Conservation (phyloP, 1,284 basidiomycete species). For the Ceratobasidium sp. region DNA sequence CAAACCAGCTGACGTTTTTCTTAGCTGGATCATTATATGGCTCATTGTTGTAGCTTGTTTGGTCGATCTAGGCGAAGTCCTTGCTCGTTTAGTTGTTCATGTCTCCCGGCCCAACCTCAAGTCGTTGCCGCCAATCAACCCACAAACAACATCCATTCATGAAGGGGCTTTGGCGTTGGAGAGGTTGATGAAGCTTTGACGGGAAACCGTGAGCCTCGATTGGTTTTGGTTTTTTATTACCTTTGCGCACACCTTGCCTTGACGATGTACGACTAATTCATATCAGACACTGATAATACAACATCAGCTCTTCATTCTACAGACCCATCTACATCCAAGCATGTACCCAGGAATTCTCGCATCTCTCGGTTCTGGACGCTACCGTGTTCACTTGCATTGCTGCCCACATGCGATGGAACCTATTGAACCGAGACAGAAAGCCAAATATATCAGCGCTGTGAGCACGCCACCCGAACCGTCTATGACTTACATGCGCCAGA, state of each 20-base stretch:
- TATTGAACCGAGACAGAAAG: too few species aligned
- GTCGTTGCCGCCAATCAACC: neutral
- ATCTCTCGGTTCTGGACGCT: too few species aligned
- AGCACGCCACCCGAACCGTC: too few species aligned
- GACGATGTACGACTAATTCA: conserved; percentile 6
- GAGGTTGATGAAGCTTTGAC: too few species aligned
- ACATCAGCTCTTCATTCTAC: neutral
- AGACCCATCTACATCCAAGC: too few species aligned
- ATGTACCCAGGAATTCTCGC: too few species aligned
- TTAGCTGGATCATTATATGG: conserved; percentile 91
- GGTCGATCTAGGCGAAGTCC: conserved; percentile 86
- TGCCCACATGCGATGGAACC: too few species aligned
- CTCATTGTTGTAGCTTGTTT: conserved; percentile 90
- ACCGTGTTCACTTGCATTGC: too few species aligned
- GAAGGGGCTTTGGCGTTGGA: too few species aligned
- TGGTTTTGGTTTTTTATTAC: neutral
- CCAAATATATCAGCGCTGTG: too few species aligned
- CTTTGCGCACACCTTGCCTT: neutral
- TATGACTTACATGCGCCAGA: too few species aligned
- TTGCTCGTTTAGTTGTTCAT: conserved; percentile 86
- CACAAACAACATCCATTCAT: conserved; percentile 2
- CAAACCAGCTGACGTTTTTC: neutral
- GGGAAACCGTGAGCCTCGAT: too few species aligned
- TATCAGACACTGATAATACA: neutral
- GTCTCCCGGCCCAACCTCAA: conserved; percentile 52